phyloP scores from a whole-genome alignment of 495 filamentous ascomycete species.

The Chlorociboria aeruginascens region DNA sequence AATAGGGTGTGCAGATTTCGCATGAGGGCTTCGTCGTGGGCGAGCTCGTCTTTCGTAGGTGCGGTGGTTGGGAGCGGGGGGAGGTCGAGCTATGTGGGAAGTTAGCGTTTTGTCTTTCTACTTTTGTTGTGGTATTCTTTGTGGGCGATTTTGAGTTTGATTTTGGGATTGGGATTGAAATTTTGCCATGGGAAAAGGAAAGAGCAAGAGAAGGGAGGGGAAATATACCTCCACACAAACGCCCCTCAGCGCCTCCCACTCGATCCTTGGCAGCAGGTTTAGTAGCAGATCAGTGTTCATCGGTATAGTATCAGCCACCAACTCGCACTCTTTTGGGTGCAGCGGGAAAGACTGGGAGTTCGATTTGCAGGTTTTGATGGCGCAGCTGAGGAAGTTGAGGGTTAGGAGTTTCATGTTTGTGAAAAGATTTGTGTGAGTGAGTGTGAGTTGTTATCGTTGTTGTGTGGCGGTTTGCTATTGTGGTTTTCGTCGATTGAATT shows the following conservation, averaged over 20 bases:
- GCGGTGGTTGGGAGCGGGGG: constrained; percentile 53
- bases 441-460: too few relatives aligned
- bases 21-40: constrained; percentile 50
- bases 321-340: constrained; percentile 81
- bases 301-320: constrained; percentile 69
- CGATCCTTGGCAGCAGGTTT: constrained; percentile 76
- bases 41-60: constrained; percentile 47
- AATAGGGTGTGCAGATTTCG: constrained; percentile 71
- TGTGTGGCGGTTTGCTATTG: too few relatives aligned
- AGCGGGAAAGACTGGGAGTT: constrained; percentile 68
- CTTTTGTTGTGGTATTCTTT: too few relatives aligned
- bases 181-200: not conserved
- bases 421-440: constrained; percentile 1
- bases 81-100: constrained; percentile 68
- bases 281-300: constrained; percentile 65
- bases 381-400: constrained; percentile 94
- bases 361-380: constrained; percentile 84
- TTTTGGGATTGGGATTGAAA: too few relatives aligned
- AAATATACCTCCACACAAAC: constrained; percentile 59
- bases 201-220: constrained; percentile 1
- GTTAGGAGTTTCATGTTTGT: constrained; percentile 85
- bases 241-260: constrained; percentile 73
- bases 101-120: too few relatives aligned
- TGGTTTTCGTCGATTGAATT: too few relatives aligned
- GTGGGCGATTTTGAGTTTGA: too few relatives aligned